Evolutionary conservation across 78 protist species (phyloP).

Genomic region (Emiliania huxleyi): DNA sequence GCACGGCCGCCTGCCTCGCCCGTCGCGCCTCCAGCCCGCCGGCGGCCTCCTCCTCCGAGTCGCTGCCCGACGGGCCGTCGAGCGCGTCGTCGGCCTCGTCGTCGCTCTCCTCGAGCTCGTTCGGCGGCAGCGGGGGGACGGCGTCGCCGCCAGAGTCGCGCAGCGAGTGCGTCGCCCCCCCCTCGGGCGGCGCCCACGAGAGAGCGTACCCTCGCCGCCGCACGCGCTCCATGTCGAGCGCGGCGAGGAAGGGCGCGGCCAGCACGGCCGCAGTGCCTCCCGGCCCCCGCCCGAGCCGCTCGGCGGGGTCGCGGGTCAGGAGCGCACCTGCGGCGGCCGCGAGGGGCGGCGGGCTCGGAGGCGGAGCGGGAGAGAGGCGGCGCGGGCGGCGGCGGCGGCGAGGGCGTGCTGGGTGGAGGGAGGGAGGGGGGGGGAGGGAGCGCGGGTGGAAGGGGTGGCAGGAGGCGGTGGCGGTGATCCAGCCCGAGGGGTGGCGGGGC

Average conservation of each 20-base stretch:
- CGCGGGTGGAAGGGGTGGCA: too few relatives aligned
- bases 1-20: background rate
- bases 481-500: too few relatives aligned
- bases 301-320: background rate
- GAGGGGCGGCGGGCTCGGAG: too few relatives aligned
- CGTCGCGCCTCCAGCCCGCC: background rate
- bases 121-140: background rate
- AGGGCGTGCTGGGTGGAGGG: too few relatives aligned
- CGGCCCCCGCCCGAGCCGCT: background rate
- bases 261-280: background rate
- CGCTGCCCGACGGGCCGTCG: background rate
- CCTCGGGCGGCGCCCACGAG: background rate
- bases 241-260: background rate
- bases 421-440: too few relatives aligned
- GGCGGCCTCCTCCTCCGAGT: background rate
- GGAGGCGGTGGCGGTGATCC: too few relatives aligned
- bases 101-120: background rate
- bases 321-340: too few relatives aligned
- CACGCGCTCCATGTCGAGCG: background rate
- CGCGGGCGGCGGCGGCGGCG: too few relatives aligned
- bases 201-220: background rate
- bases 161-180: background rate
- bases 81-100: background rate
- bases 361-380: too few relatives aligned
- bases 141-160: background rate